phyloP scores from a whole-genome alignment of 257 asterid genomes.

The Solanum boliviense region DNA sequence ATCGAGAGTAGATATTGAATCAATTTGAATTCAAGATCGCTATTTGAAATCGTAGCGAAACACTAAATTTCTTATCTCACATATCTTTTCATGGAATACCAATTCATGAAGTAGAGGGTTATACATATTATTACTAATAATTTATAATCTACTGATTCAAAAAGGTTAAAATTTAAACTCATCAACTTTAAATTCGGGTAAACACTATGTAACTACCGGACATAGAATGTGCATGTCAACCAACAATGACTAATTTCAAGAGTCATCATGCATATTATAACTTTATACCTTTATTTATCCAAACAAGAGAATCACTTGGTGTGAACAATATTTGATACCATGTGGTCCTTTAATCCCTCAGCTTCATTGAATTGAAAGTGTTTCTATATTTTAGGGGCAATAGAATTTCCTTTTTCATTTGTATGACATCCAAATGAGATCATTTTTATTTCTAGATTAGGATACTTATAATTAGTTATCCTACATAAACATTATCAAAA shows the following conservation, averaged over 20 bases:
- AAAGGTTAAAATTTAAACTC: not conserved
- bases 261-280: not conserved
- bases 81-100: not conserved
- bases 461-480: not conserved
- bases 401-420: not conserved
- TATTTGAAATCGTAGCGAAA: no score
- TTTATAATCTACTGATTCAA: not conserved
- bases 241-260: not conserved
- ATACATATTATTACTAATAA: not conserved
- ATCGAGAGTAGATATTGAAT: no score
- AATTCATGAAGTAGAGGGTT: no score
- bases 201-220: not conserved
- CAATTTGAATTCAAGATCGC: no score
- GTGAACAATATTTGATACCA: not conserved
- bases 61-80: not conserved
- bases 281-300: not conserved
- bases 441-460: not conserved
- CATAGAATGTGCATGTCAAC: not conserved
- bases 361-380: not conserved
- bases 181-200: not conserved
- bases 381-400: not conserved
- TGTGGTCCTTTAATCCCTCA: not conserved
- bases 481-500: not conserved
- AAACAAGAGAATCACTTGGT: not conserved
- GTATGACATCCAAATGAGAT: not conserved